Evolutionary conservation across 805 yeast species (phyloP).

Genomic region (Wickerhamiella kazuoi): DNA sequence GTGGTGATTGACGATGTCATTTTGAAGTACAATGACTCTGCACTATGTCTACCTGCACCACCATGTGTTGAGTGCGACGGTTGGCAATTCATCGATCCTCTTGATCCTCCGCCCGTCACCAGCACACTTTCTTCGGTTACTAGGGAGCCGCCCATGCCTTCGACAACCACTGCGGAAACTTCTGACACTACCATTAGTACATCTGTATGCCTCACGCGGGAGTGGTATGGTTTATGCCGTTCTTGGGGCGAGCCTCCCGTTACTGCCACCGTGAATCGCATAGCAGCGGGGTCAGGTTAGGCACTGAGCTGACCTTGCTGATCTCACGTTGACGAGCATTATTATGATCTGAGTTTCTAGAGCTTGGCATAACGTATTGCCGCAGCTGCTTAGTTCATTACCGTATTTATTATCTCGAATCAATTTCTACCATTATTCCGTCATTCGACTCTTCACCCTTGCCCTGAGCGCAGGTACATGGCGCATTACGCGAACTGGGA

Average conservation of each 20-base stretch:
- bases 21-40: slow-evolving; percentile 53
- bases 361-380: no score
- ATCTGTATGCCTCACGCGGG: slow-evolving; percentile 8
- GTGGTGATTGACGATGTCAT: slow-evolving; percentile 75
- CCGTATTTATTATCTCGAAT: no score
- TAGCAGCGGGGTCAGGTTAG: no score
- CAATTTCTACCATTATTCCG: no score
- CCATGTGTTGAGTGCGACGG: slow-evolving; percentile 82
- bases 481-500: no score
- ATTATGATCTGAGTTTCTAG: no score
- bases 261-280: not conserved
- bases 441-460: no score
- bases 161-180: slow-evolving; percentile 4
- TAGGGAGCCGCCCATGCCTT: slow-evolving; percentile 1
- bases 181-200: slow-evolving; percentile 1
- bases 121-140: not conserved
- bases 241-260: slow-evolving; percentile 6
- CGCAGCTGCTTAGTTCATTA: no score
- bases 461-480: no score
- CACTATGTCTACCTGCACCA: slow-evolving; percentile 51
- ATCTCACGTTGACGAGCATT: no score
- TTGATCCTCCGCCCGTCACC: not conserved
- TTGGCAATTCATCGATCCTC: slow-evolving; percentile 40
- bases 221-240: slow-evolving; percentile 16
- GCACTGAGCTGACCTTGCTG: no score